Base-by-base conservation (phyloP, 306 rosid species). In the Neltuma alba region DNA sequence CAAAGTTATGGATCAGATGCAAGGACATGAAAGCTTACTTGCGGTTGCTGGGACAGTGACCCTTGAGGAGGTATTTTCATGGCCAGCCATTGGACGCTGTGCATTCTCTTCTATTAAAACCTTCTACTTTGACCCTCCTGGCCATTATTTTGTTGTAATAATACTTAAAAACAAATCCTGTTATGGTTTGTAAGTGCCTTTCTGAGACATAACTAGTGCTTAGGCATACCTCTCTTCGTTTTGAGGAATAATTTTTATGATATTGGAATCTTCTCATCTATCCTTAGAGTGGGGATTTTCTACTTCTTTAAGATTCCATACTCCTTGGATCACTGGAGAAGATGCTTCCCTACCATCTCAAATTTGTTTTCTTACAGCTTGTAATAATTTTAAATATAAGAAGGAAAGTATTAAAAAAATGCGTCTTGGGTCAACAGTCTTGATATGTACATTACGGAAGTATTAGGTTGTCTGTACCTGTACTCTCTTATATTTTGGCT, bases 1-100 rank as follows among this genome's bases (percentile, higher is more conserved):
- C 86, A 86, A 89, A 60, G 97, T 95, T 73, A 95, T 95, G 99
- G 99, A 95, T 88, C 99, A 93, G 89, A 88, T 87, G 70, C 99
- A 95, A 87, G 99, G 99, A 74, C 97, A 95, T 81, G 98, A 93
- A 72, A 89, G 98, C 82, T 90, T 95, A 85, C 91, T 95, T 25
- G 93, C 96, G 73, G 91, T 95, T 79, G 93, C 99, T 66, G 98
- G 90, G 84, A 89, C 98, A 75, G 96, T 95, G 74, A 90, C 92
- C 65, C 99, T 95, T 66, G 97, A 95, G 66, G 99, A 95, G 98
- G 99, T 93, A 87, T 55, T 62, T 76, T 82, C 34, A 37, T 74
- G 37, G 41, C 37, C 73, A 65, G 3, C 45, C 37, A n/a, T 75
- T 76, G 81, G 57, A 44, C 66, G 70, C 61, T 41, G 62, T 76